Percentiles rank a stretch among this genome's conserved stretches.
These are phyloP conservation scores for Eucalyptus sp. DNA, from an alignment of 345 rosid genomes.

Conservation along the genomic window DNA sequence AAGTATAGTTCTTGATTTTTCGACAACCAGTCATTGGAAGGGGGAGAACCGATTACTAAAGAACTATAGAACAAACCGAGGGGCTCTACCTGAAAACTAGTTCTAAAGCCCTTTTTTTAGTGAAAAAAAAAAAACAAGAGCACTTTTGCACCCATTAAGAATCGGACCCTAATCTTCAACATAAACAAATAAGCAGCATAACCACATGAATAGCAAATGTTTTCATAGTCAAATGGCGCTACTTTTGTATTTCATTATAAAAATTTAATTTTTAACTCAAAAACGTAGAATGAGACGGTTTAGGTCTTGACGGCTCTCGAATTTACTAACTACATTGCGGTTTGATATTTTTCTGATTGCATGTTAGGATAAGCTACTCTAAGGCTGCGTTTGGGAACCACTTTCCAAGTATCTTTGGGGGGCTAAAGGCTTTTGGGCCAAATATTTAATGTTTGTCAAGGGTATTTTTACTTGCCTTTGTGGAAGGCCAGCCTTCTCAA, in stretches of 20 bases:
- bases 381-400: too few relatives aligned
- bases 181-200: not conserved
- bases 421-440: too few relatives aligned
- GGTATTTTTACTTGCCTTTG: too few relatives aligned
- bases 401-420: too few relatives aligned
- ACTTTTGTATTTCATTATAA: not conserved
- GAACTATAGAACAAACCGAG: not conserved
- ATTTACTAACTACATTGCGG: rapidly evolving
- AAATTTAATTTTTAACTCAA: not conserved
- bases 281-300: not conserved
- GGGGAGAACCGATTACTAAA: not conserved
- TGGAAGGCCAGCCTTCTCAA: too few relatives aligned
- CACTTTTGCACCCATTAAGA: not conserved
- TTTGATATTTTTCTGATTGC: rapidly evolving
- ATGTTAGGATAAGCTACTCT: not conserved
- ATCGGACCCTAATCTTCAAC: not conserved
- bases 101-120: not conserved
- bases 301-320: not conserved
- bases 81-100: not conserved
- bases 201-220: not conserved
- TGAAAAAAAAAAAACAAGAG: not conserved
- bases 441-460: too few relatives aligned
- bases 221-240: not conserved
- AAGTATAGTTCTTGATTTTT: not conserved
- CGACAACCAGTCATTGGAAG: not conserved